Percentiles rank a stretch among this genome's conserved stretches.
Conservation (phyloP, 805 yeast genomes). For the Ogataea ramenticola region DNA sequence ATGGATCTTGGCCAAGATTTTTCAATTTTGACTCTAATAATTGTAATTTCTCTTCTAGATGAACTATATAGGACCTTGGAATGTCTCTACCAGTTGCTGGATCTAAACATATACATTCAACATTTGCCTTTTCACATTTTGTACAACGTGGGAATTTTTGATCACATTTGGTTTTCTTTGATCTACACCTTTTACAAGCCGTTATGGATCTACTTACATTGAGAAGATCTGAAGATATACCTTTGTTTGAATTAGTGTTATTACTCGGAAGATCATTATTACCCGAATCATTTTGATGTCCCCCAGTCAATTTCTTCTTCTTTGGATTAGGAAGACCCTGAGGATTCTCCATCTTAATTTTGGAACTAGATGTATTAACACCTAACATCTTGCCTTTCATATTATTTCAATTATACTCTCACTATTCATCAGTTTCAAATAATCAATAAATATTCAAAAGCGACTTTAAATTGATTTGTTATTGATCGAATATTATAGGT, state of each 20-base stretch:
- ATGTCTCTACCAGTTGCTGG: constrained; percentile 84
- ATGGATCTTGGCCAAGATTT: constrained; percentile 26
- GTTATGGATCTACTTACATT: constrained; percentile 61
- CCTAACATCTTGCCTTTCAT: too few species aligned
- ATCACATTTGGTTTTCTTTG: constrained; percentile 60
- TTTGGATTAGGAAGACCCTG: too few species aligned
- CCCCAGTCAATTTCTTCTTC: too few species aligned
- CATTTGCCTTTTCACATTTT: constrained; percentile 56
- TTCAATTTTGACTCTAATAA: constrained; percentile 46
- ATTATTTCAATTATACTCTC: too few species aligned
- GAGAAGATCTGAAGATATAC: constrained; percentile 9
- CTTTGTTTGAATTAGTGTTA: too few species aligned
- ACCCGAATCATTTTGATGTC: too few species aligned
- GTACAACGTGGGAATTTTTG: constrained; percentile 61
- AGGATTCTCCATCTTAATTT: not conserved
- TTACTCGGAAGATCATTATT: too few species aligned
- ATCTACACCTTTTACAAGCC: constrained; percentile 80
- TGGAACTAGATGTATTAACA: too few species aligned
- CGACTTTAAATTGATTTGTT: too few species aligned
- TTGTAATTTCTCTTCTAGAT: constrained; percentile 58
- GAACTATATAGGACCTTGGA: constrained; percentile 71
- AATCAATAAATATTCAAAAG: too few species aligned
- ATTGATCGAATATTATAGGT: too few species aligned
- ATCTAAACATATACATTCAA: constrained; percentile 76
- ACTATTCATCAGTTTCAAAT: too few species aligned